Percentiles rank a stretch among this genome's conserved stretches.
These are phyloP conservation scores for Brassica cretica DNA, from an alignment of 345 rosid species.

Conservation along the genomic window DNA sequence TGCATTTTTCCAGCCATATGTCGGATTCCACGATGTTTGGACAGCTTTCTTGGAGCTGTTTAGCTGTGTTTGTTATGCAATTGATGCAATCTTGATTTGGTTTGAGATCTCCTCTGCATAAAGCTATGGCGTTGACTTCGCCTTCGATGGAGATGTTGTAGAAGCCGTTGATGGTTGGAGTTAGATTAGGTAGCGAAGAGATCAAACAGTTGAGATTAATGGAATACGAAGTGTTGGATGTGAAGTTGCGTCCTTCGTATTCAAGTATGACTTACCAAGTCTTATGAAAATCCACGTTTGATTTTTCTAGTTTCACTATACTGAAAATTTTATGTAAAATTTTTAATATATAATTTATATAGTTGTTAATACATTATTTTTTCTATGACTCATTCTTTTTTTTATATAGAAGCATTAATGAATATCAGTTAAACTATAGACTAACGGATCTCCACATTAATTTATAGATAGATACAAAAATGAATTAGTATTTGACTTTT, in stretches of 20 bases:
- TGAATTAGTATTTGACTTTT: background rate
- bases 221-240: slow-evolving; percentile 27
- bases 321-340: too few species aligned
- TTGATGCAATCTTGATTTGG: slow-evolving; percentile 31
- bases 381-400: too few species aligned
- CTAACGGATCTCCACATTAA: background rate
- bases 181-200: slow-evolving; percentile 20
- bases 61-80: slow-evolving; percentile 20
- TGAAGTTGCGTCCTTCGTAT: slow-evolving; percentile 22
- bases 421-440: background rate
- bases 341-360: too few species aligned
- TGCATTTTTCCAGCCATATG: slow-evolving; percentile 27
- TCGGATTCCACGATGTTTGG: slow-evolving; percentile 14
- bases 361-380: too few species aligned
- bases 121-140: slow-evolving; percentile 34
- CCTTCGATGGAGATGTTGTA: slow-evolving; percentile 20
- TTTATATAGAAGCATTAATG: background rate
- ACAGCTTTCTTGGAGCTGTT: slow-evolving; percentile 12
- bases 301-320: too few species aligned
- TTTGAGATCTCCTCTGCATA: slow-evolving; percentile 34
- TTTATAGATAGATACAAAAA: background rate
- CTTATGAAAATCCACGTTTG: too few species aligned
- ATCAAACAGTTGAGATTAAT: slow-evolving; percentile 22
- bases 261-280: too few species aligned
- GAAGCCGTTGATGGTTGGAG: slow-evolving; percentile 31